These are phyloP conservation scores for Grifola frondosa DNA, from an alignment of 1,284 basidiomycete species.

Conservation along the genomic window DNA sequence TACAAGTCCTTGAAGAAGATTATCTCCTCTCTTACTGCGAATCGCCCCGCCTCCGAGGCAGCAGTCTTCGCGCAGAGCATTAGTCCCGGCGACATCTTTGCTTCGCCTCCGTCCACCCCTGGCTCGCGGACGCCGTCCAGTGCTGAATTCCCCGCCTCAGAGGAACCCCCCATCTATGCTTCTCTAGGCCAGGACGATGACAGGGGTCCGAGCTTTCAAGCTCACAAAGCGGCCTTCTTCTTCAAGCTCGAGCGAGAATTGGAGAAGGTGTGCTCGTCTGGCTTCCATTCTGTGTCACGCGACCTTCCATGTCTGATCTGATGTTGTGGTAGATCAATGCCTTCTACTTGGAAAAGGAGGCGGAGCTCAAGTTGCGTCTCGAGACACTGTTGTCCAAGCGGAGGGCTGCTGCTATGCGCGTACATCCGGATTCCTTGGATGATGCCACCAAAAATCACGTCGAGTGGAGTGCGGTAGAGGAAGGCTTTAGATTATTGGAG, in stretches of 20 bases:
- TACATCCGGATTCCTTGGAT: conserved; percentile 61
- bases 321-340: conserved; percentile 83
- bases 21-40: conserved; percentile 95
- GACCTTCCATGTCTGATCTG: background rate
- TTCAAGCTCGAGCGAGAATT: conserved; percentile 98
- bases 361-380: conserved; percentile 89
- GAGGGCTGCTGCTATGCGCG: conserved; percentile 74
- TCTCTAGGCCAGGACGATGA: conserved; percentile 64
- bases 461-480: conserved; percentile 92
- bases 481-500: conserved; percentile 94
- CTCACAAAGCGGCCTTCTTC: conserved; percentile 98
- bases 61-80: conserved; percentile 84
- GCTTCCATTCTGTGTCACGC: conserved; percentile 1
- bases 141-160: conserved; percentile 12
- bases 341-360: conserved; percentile 99
- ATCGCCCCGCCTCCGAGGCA: conserved; percentile 86
- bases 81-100: conserved; percentile 64
- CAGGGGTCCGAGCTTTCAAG: conserved; percentile 78
- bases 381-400: conserved; percentile 94
- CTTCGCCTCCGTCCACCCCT: conserved; percentile 9
- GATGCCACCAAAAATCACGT: conserved; percentile 65
- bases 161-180: conserved; percentile 56
- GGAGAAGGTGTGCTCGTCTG: conserved; percentile 74
- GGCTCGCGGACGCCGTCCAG: conserved; percentile 1
- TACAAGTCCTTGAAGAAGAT: conserved; percentile 99